Conservation (phyloP, 2,329 filamentous ascomycete genomes). For the Epichloe typhina region DNA sequence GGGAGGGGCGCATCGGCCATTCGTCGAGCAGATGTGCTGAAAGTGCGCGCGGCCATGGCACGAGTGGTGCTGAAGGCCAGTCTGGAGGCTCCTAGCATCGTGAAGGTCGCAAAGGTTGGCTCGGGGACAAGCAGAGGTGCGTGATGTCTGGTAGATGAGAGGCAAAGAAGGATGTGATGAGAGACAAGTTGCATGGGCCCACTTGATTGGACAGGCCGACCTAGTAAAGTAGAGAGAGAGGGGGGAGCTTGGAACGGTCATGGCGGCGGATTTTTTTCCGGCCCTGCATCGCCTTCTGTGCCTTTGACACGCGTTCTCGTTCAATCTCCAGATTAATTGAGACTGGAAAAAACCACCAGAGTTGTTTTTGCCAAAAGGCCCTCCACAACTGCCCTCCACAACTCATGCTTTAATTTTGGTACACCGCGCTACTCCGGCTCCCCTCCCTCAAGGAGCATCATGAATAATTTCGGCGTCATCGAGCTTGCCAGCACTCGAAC, state of each 20-base stretch:
- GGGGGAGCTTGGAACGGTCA: background rate
- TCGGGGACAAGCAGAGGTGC: background rate
- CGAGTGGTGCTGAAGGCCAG: slow-evolving; percentile 28
- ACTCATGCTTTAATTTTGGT: background rate
- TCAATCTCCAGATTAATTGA: too few species aligned
- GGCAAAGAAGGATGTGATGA: background rate
- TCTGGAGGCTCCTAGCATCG: slow-evolving; percentile 32
- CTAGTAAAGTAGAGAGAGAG: background rate
- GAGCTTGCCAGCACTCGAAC: slow-evolving; percentile 62
- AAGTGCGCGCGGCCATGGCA: slow-evolving; percentile 25
- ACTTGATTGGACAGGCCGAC: slow-evolving; percentile 7
- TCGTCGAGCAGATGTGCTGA: slow-evolving; percentile 39
- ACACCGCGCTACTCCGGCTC: background rate
- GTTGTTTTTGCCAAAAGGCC: too few species aligned
- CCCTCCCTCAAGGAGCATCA: slow-evolving; percentile 15
- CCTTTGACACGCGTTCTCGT: background rate
- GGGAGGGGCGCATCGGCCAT: slow-evolving; percentile 34
- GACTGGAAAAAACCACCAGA: too few species aligned
- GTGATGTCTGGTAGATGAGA: background rate
- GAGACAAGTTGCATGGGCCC: background rate
- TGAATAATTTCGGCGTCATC: slow-evolving; percentile 66
- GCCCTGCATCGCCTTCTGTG: background rate
- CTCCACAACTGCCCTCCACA: too few species aligned
- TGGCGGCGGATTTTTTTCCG: slow-evolving; percentile 10
- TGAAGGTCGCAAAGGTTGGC: slow-evolving; percentile 2